Evolutionary conservation across 2,329 filamentous ascomycete species (phyloP), one percentile per base, ranked within the genome.

Genomic region (Exserohilum turcica): DNA sequence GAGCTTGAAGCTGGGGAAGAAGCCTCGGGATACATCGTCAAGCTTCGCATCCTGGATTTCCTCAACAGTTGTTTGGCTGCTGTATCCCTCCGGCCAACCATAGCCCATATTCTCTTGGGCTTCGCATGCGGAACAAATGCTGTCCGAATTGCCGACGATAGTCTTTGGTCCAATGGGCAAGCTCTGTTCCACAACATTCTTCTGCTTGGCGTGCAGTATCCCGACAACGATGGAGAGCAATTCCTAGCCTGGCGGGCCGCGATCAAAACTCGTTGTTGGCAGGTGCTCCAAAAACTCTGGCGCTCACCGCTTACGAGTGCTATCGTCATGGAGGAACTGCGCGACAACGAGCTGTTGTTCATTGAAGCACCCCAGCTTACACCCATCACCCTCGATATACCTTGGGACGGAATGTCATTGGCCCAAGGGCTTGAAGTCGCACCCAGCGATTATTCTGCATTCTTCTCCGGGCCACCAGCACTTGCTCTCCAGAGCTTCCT

Each of bases 41-140:
- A 97, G 74, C 80, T 90, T 47, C 89, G 88, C 54, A 87, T 97
- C 18, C 82, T 99, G 5, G 88, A 93, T 59, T 93, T 99, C 65
- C 78, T 99, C 32, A 89, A 90, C 63, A 85, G 86, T 48, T 96
- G 91, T 68, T 81, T 99, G 2, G 82, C 84, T 48, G 86, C 88
- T 29, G 88, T 87, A 21, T 87, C 89, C 1, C 84, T 88, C 63
- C 85, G 87, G 63, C 92, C 94, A 4, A 95, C 89, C 2, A 87
- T 99, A 61, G 94, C 93, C 0, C 95, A 99, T 73, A 81, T 96
- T 39, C 79, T 99, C 2, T 84, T 99, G 5, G 94, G 94, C 0
- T 97, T 99, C 72, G 84, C 84, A 50, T 95, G 91, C 65, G 84
- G 86, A 37, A 84, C 88, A 31, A 87, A 86, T 57, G 82, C 83